Base-by-base conservation (phyloP, 805 yeast genomes). In the Candida insectalens region DNA sequence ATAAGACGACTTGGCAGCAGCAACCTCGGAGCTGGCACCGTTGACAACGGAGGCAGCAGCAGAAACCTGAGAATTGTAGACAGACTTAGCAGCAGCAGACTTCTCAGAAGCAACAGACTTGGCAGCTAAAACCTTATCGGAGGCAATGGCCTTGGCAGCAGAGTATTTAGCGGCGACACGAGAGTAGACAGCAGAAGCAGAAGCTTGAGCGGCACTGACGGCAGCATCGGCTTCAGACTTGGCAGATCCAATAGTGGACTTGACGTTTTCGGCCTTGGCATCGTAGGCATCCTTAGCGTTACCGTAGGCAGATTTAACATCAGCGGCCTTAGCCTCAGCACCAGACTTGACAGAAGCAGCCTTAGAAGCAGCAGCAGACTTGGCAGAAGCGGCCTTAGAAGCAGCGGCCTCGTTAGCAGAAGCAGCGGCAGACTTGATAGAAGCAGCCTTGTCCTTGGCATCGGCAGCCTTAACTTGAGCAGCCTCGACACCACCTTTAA, bases 401-500 rank as follows among this genome's bases (percentile, higher is more conserved):
- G 23, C 28, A 18, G 34, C 29, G 5, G 28, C 29, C n/a, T 12
- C 22, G 12, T 16, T 30, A 6, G 19, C 19, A 21, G 26, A 17
- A n/a, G 6, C 26, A 17, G 28, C 14, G 15, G 29, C 28, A 23
- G 29, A 19, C 8, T 15, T 19, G 16, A n/a, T 15, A 7, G n/a
- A 14, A 7, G 27, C 19, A 15, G 26, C 26, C 7, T 9, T 7
- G 19, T 21, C 21, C 15, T 19, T n/a, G 18, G 28, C 14, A 18
- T 19, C 28, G 15, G 34, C 29, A 5, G 19, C 19, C 30, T 27
- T 16, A 6, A 10, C 36, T 23, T 26, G 23, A 12, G 32, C 30
- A 4, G 21, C 32, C 9, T 19, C 25, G 10, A 23, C 33, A 16
- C 19, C 17, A 12, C 36, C 19, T 18, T 25, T 13, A 10, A 16